Percentiles rank a stretch among this genome's conserved stretches.
Evolutionary conservation across 2,329 filamentous ascomycete species (phyloP).

Genomic region (Ophiostoma perfectum): DNA sequence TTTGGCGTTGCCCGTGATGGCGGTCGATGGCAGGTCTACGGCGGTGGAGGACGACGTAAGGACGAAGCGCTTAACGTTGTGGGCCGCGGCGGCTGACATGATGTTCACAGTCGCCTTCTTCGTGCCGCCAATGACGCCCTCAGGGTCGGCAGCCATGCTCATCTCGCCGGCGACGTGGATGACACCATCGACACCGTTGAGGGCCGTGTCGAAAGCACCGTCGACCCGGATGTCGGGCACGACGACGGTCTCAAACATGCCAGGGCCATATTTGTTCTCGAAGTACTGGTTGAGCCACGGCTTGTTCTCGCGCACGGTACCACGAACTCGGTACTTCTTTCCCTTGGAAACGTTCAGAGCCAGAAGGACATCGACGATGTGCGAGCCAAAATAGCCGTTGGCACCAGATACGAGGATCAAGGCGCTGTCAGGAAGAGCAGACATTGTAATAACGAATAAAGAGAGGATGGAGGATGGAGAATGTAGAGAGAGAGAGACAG

Average conservation of each 20-base stretch:
- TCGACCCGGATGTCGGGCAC: neutral
- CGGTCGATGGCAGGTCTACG: neutral
- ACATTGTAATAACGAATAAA: neutral
- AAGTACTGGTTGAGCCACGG: neutral
- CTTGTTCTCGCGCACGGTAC: neutral
- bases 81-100: neutral
- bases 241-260: neutral
- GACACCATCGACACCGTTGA: neutral
- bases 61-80: neutral
- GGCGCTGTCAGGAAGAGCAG: neutral
- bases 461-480: too few species aligned
- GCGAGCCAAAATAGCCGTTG: neutral
- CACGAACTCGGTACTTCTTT: neutral
- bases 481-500: too few species aligned
- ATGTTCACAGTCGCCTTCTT: conserved; percentile 1
- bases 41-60: conserved; percentile 2
- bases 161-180: neutral
- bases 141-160: neutral
- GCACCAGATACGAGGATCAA: neutral
- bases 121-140: neutral
- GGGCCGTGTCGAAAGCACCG: neutral
- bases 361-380: neutral
- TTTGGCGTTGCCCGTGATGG: neutral
- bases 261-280: neutral
- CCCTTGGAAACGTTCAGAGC: neutral